Evolutionary conservation across 169 alveolate species (phyloP).

Genomic region (Eimeria acervulina): DNA sequence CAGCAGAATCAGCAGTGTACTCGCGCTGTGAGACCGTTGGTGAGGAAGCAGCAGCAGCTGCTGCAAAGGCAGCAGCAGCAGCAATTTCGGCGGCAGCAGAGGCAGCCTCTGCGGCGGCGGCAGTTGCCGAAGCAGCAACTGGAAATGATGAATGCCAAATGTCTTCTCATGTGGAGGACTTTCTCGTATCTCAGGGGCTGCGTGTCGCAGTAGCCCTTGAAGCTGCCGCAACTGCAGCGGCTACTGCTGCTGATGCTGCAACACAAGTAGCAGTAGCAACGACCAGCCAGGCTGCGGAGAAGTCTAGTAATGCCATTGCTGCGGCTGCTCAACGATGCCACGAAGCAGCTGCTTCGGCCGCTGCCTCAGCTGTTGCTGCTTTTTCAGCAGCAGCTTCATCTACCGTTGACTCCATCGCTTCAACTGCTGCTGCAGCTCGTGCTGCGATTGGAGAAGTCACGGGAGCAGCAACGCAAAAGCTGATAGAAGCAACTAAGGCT

Average conservation of each 20-base stretch:
- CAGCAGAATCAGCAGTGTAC: neutral
- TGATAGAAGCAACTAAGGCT: conserved; percentile 11
- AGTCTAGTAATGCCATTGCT: conserved; percentile 43
- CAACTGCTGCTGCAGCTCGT: conserved; percentile 75
- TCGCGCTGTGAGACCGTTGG: neutral
- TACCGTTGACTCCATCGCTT: conserved; percentile 14
- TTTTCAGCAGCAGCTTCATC: conserved; percentile 47
- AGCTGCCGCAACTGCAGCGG: conserved; percentile 59
- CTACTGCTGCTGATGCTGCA: conserved; percentile 72
- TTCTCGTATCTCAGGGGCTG: conserved; percentile 39
- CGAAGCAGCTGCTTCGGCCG: conserved; percentile 67
- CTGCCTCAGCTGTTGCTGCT: conserved; percentile 49
- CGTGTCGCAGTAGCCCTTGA: conserved; percentile 63
- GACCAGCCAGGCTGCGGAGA: conserved; percentile 48
- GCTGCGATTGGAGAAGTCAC: conserved; percentile 55
- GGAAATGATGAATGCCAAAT: neutral
- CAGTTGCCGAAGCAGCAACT: conserved; percentile 57
- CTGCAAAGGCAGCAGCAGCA: conserved; percentile 38
- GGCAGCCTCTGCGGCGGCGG: conserved; percentile 45
- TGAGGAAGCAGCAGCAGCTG: conserved; percentile 34
- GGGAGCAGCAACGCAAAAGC: conserved; percentile 14
- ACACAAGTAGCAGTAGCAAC: conserved; percentile 21
- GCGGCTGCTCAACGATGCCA: conserved; percentile 44
- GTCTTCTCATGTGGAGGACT: conserved; percentile 24
- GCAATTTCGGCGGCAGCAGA: conserved; percentile 58